A percentile compares a stretch with the other conserved stretches of the same genome.
These are phyloP conservation scores for Paraleonurus japonicus DNA, from an alignment of 257 asterid genomes.

Conservation along the genomic window DNA sequence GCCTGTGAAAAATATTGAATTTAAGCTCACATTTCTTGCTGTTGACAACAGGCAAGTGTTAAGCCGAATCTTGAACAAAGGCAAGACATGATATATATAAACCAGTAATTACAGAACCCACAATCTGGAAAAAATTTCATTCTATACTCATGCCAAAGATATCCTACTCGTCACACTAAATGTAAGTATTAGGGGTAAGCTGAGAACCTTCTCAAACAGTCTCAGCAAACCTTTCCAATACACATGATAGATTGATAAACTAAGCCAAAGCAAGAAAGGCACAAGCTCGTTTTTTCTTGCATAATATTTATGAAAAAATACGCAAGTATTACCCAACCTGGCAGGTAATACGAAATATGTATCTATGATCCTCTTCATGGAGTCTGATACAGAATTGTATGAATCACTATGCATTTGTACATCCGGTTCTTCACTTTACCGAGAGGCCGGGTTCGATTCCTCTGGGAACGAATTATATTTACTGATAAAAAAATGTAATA, in stretches of 20 bases:
- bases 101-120: neutral
- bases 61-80: neutral
- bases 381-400: neutral
- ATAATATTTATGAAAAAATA: neutral
- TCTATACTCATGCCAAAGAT: neutral
- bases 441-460: no score
- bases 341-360: neutral
- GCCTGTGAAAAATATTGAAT: neutral
- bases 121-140: neutral
- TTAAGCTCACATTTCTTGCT: neutral
- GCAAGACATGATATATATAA: neutral
- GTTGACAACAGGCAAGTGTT: constrained; percentile 1
- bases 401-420: neutral
- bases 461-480: no score
- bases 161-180: neutral
- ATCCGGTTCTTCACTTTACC: no score
- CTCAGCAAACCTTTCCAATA: neutral
- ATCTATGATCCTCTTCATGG: no score
- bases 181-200: neutral
- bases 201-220: neutral
- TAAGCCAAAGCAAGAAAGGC: neutral
- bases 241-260: neutral
- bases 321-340: neutral
- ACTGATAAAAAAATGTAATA: no score
- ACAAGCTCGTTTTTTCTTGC: neutral